phyloP scores from a whole-genome alignment of 2,329 filamentous ascomycete genomes.

The Aspergillus sp. region DNA sequence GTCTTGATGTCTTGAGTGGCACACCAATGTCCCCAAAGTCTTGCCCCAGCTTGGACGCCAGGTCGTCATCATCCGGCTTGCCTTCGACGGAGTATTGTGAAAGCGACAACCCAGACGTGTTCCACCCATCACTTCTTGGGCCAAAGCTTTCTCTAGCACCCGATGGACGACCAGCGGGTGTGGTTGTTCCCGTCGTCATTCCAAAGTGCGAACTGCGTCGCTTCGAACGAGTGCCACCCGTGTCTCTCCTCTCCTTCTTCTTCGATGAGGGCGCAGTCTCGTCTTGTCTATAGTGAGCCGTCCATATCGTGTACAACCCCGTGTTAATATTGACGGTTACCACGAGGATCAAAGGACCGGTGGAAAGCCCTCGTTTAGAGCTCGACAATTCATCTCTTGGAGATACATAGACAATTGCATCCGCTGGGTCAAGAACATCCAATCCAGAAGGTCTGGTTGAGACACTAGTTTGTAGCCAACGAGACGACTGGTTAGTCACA shows the following conservation, averaged over 20 bases:
- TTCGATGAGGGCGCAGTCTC: constrained; percentile 52
- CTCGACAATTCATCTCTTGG: constrained; percentile 54
- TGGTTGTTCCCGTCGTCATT: constrained; percentile 68
- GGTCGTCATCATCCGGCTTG: constrained; percentile 60
- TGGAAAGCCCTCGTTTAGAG: constrained; percentile 33
- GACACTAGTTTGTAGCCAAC: constrained; percentile 30
- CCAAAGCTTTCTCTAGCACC: constrained; percentile 78
- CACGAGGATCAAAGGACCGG: constrained; percentile 66
- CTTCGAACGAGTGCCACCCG: constrained; percentile 66
- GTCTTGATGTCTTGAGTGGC: constrained; percentile 64
- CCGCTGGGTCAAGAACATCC: constrained; percentile 70
- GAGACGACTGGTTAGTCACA: constrained; percentile 56
- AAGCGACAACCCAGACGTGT: constrained; percentile 43
- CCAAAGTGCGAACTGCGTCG: constrained; percentile 67
- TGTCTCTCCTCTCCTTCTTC: constrained; percentile 51
- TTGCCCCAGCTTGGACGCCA: constrained; percentile 71
- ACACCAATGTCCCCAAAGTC: constrained; percentile 60
- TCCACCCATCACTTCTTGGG: constrained; percentile 48
- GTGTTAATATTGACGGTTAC: constrained; percentile 79
- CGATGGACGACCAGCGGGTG: constrained; percentile 67
- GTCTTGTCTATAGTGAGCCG: constrained; percentile 72
- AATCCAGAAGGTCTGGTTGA: constrained; percentile 34
- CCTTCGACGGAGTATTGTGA: constrained; percentile 47
- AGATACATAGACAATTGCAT: constrained; percentile 84
- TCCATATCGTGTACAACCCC: constrained; percentile 82